Evolutionary conservation across 169 alveolate genomes (phyloP).

Genomic region (Plasmodium cynomolgi): DNA sequence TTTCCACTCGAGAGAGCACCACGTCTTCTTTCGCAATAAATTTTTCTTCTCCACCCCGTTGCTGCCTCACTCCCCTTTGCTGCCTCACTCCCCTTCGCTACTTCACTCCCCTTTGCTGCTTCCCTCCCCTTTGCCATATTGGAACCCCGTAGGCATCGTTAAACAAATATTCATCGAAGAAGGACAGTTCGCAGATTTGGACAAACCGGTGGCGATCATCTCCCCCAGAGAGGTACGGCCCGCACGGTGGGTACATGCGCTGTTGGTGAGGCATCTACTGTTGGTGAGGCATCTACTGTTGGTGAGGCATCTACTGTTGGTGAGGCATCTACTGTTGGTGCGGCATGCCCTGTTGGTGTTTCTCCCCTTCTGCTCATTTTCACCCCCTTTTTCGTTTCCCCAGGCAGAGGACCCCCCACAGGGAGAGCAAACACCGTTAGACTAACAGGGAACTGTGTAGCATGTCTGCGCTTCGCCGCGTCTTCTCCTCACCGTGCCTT

Average conservation of each 20-base stretch:
- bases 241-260: no score
- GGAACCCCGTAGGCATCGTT: constrained; percentile 18
- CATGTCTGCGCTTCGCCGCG: neutral
- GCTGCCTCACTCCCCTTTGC: neutral
- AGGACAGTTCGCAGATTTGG: constrained; percentile 55
- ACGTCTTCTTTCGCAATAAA: neutral
- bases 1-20: neutral
- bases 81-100: neutral
- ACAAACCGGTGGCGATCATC: constrained; percentile 61
- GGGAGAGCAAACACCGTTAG: neutral
- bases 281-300: no score
- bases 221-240: constrained; percentile 4
- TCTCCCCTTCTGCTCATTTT: neutral
- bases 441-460: neutral
- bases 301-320: no score
- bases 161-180: constrained; percentile 47
- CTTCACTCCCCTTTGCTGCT: no score
- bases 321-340: no score
- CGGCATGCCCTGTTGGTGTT: no score
- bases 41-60: neutral
- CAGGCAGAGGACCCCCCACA: neutral
- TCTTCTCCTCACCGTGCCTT: neutral
- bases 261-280: no score
- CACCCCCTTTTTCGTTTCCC: neutral
- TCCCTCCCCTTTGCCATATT: neutral